Base-by-base conservation (phyloP, 208 protist genomes). In the Trypanosoma boissoni region DNA sequence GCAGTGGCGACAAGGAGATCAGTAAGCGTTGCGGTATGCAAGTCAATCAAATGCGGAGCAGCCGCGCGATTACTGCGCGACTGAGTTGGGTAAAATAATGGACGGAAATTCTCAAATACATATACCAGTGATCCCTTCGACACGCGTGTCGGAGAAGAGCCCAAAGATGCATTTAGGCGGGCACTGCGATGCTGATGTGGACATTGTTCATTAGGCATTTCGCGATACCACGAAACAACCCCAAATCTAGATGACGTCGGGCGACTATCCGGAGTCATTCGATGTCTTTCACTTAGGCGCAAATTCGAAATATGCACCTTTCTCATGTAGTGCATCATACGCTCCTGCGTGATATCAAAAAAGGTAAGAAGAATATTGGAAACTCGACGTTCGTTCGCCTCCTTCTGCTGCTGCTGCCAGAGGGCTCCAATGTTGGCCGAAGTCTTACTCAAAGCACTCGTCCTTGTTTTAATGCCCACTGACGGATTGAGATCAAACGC, bases 401-500 rank as follows among this genome's bases (percentile, higher is more conserved):
- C 63, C 16, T 41, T 16, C 24, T 68, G 50, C 20, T 72, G 48
- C n/a, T n/a, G n/a, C n/a, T n/a, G n/a, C n/a, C n/a, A n/a, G n/a
- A n/a, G n/a, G n/a, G n/a, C n/a, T n/a, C n/a, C n/a, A n/a, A n/a
- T n/a, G n/a, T n/a, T n/a, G n/a, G n/a, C n/a, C n/a, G n/a, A n/a
- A n/a, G n/a, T n/a, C n/a, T n/a, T n/a, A n/a, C n/a, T n/a, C n/a
- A n/a, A n/a, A n/a, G n/a, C n/a, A n/a, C n/a, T n/a, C n/a, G n/a
- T n/a, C n/a, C n/a, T n/a, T 26, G 78, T 57, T 16, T 68, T 53
- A 5, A 51, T 49, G 44, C 42, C 56, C 45, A 59, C 49, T 44
- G 83, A 43, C 46, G 80, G 80, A 3, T 66, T 57, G 31, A 92
- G 76, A 57, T 88, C 78, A 21, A 83, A 72, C 1, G 84, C 84